Evolutionary conservation across 2,329 filamentous ascomycete genomes (phyloP).

Genomic region (Aspergillus tubingensis): DNA sequence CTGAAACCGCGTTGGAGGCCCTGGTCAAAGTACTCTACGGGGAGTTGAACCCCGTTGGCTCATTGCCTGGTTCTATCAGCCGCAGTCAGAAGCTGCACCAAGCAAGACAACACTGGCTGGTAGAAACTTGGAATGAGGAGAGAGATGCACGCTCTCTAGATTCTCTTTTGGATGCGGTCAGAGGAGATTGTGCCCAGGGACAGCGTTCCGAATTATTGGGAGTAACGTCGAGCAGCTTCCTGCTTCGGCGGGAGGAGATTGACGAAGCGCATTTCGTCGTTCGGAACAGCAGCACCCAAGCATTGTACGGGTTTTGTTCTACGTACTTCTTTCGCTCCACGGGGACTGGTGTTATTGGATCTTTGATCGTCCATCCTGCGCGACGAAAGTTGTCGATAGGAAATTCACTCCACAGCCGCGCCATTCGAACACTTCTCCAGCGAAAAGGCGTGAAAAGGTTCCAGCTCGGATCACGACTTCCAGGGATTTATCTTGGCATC

Average conservation of each 20-base stretch:
- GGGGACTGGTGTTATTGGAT: conserved; percentile 73
- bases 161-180: conserved; percentile 70
- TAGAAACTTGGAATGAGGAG: conserved; percentile 81
- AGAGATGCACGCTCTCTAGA: conserved; percentile 74
- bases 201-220: conserved; percentile 69
- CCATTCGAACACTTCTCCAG: conserved; percentile 73
- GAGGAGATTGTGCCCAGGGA: conserved; percentile 61
- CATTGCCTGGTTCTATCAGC: conserved; percentile 70
- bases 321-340: conserved; percentile 77
- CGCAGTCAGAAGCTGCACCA: conserved; percentile 86
- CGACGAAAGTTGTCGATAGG: conserved; percentile 89
- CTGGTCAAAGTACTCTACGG: conserved; percentile 83
- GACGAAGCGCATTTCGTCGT: conserved; percentile 89
- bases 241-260: conserved; percentile 68
- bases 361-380: conserved; percentile 84
- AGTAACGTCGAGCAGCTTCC: conserved; percentile 73
- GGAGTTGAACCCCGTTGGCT: conserved; percentile 61
- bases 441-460: conserved; percentile 73
- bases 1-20: conserved; percentile 83
- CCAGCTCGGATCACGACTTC: conserved; percentile 78
- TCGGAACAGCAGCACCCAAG: conserved; percentile 87
- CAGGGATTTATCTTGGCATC: conserved; percentile 83
- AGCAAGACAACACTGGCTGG: conserved; percentile 92
- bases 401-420: conserved; percentile 82
- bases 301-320: conserved; percentile 87